Evolutionary conservation across 139 green algal genomes (phyloP), one percentile per base, ranked within the genome.

Genomic region (Micractinium sp.): DNA sequence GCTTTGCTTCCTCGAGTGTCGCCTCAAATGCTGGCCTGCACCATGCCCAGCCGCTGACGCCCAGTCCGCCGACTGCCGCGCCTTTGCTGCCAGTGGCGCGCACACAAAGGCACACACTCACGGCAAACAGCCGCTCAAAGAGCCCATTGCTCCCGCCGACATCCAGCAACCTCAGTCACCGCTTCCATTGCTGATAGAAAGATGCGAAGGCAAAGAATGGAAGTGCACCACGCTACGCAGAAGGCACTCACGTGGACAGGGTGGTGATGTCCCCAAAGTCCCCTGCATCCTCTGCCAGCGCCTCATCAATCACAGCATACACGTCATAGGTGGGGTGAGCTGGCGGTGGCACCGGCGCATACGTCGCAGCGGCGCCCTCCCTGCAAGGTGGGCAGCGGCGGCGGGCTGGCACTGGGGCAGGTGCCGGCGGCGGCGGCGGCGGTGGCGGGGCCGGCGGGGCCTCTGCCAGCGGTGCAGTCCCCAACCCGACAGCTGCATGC

Each of bases 181-280:
- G 9, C 7, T 9, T 56, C 9, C 47, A 9, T 56, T 56, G 47
- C 7, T 5, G 47, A 56, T 56, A 56, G 47, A 56, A 56, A 9
- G 47, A 56, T 16, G 47, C 7, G 7, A 56, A 56, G 47, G 31
- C 31, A 79, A 5, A 19, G 31, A 39, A 41, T 22, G n/a, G 31
- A 79, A 25, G 73, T 20, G n/a, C 7, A 19, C 74, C 2, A 9
- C 23, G 73, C 73, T 41, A 0, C 39, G 36, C 36, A n/a, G 75
- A 13, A 35, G 20, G 36, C 16, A 27, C 90, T 36, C 80, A 97
- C 96, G 97, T 99, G 20, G 96, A 93, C 1, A 96, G 84, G 0
- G 96, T 98, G 0, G 96, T 98, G 15, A 99, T 93, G 85, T 99
- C 98, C 0, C 98, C 98, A 14, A 94, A 71, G 33, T 95, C 94